A percentile compares a stretch with the other conserved stretches of the same genome.
phyloP scores from a whole-genome alignment of 2,329 filamentous ascomycete genomes.

The Apiospora saccharicola region DNA sequence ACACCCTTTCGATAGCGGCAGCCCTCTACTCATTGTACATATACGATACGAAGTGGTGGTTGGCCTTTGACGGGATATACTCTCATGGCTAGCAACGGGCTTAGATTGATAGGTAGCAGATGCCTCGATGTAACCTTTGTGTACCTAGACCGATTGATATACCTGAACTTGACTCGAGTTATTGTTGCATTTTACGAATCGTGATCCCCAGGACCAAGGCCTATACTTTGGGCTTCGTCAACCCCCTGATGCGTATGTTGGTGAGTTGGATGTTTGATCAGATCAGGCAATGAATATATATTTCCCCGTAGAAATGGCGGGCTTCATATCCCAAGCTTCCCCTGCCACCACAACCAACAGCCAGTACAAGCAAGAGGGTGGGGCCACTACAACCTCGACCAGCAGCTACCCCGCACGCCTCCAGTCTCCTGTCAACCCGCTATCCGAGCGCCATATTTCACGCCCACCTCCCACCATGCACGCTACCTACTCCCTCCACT shows the following conservation, averaged over 20 bases:
- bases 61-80: background rate
- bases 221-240: background rate
- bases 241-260: background rate
- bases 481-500: slow-evolving; percentile 2
- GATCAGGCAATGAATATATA: background rate
- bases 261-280: background rate
- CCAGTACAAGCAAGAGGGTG: background rate
- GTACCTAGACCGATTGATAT: no score
- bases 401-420: slow-evolving; percentile 14
- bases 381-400: background rate
- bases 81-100: background rate
- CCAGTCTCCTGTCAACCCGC: slow-evolving; percentile 6
- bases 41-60: background rate
- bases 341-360: background rate
- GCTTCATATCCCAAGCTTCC: background rate
- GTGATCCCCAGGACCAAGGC: background rate
- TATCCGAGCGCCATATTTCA: slow-evolving; percentile 8
- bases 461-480: slow-evolving; percentile 5
- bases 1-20: no score
- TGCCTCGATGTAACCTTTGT: background rate
- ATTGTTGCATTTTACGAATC: background rate
- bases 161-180: background rate
- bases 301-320: background rate
- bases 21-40: no score
- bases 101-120: background rate